Conservation (phyloP, 2,329 filamentous ascomycete genomes). For the Calcarisporium arbuscula region DNA sequence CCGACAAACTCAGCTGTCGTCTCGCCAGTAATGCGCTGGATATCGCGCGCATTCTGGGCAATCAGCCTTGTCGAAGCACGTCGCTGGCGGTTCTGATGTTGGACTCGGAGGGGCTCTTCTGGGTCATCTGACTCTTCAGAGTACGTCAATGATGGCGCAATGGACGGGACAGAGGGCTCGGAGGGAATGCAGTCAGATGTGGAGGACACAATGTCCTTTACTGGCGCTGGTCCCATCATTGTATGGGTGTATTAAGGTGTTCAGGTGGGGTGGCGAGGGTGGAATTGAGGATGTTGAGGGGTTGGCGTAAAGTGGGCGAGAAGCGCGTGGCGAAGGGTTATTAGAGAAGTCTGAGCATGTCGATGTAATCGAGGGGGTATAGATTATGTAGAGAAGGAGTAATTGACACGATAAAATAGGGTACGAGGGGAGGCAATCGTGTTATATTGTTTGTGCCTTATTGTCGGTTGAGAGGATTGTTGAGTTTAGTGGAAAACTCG, state of each 20-base stretch:
- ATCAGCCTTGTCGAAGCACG: conserved; percentile 66
- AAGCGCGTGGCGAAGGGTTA: conserved; percentile 15
- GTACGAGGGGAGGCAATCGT: not conserved
- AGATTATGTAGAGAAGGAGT: not conserved
- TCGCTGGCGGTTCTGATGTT: conserved; percentile 41
- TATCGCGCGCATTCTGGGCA: conserved; percentile 55
- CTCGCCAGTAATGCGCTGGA: conserved; percentile 59
- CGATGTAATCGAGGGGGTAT: conserved; percentile 5
- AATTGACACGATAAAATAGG: not conserved
- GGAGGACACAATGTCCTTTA: conserved; percentile 34
- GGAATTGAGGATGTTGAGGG: conserved; percentile 5
- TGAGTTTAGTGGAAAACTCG: no score
- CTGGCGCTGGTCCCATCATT: conserved; percentile 26
- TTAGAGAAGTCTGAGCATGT: conserved; percentile 18
- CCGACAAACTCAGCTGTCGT: conserved; percentile 55
- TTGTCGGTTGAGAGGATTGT: no score
- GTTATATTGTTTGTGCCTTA: not conserved
- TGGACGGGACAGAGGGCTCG: conserved; percentile 40
- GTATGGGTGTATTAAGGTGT: conserved; percentile 14
- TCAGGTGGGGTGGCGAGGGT: conserved; percentile 5
- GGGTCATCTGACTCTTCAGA: conserved; percentile 57
- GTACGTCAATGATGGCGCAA: conserved; percentile 56
- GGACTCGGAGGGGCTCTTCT: conserved; percentile 39
- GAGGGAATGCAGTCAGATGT: conserved; percentile 36
- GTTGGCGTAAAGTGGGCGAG: conserved; percentile 12